phyloP scores from a whole-genome alignment of 176 grass and related monocot genomes.

The Rhynchospora tenuis region DNA sequence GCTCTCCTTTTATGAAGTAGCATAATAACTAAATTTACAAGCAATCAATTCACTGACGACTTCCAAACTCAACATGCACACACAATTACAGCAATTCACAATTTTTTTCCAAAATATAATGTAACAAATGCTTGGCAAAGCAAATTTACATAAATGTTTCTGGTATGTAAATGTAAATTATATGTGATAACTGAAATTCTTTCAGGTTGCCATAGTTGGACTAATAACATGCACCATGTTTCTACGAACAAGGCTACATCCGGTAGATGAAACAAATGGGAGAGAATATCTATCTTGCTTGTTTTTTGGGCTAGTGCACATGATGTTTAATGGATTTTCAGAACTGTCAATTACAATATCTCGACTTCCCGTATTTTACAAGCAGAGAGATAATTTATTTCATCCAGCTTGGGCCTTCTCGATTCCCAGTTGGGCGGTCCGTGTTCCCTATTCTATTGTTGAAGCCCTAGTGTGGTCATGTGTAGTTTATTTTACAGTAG shows the following conservation, averaged over 20 bases:
- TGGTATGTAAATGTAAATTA: neutral
- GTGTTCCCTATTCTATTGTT: slow-evolving; percentile 60
- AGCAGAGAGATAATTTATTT: slow-evolving; percentile 73
- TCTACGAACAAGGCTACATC: slow-evolving; percentile 60
- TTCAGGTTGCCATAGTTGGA: slow-evolving; percentile 63
- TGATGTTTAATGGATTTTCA: slow-evolving; percentile 79
- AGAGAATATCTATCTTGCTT: slow-evolving; percentile 59
- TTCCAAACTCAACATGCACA: neutral
- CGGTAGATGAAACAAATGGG: slow-evolving; percentile 53
- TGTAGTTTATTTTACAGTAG: slow-evolving; percentile 65
- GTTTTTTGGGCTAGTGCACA: slow-evolving; percentile 64
- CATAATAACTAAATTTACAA: neutral
- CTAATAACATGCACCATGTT: slow-evolving; percentile 60
- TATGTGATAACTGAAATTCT: neutral
- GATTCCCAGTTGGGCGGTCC: slow-evolving; percentile 62
- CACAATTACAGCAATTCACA: neutral
- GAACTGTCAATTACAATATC: slow-evolving; percentile 65
- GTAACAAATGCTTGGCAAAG: neutral
- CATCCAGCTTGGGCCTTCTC: slow-evolving; percentile 73
- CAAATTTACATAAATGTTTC: neutral
- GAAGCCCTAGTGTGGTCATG: slow-evolving; percentile 73
- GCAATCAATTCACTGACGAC: neutral
- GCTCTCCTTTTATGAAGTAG: neutral
- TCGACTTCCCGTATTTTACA: slow-evolving; percentile 65
- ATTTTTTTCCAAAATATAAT: neutral